Conservation (phyloP, 331 rosid species). For the Spiraea crenata region DNA sequence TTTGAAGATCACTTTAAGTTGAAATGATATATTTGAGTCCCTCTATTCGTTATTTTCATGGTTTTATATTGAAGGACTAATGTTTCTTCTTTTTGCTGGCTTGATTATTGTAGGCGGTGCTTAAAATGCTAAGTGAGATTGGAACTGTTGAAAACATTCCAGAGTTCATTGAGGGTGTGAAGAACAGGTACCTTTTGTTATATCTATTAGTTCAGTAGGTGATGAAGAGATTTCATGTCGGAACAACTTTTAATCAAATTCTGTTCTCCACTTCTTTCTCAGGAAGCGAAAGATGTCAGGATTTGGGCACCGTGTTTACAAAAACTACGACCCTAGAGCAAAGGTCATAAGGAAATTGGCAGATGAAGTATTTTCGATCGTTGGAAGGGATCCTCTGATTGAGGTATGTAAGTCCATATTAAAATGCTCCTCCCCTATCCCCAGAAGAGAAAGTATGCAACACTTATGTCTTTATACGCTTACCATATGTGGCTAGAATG, state of each 20-base stretch:
- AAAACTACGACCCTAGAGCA: conserved; percentile 95
- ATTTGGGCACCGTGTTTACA: conserved; percentile 95
- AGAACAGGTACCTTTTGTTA: conserved; percentile 60
- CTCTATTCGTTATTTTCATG: neutral
- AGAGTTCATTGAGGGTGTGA: conserved; percentile 91
- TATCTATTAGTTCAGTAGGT: neutral
- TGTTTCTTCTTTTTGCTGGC: conserved; percentile 13
- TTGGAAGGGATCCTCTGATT: conserved; percentile 91
- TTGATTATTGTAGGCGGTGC: conserved; percentile 74
- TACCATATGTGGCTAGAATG: neutral
- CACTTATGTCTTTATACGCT: too few relatives aligned
- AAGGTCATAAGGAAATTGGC: conserved; percentile 71
- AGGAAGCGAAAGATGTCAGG: conserved; percentile 95
- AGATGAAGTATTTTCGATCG: conserved; percentile 90
- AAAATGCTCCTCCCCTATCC: neutral
- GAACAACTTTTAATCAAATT: neutral
- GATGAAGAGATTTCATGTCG: neutral
- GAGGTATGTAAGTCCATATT: conserved; percentile 50
- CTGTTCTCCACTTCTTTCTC: conserved; percentile 18
- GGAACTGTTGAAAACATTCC: conserved; percentile 81
- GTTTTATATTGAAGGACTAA: neutral
- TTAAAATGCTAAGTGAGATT: conserved; percentile 87
- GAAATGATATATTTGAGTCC: neutral
- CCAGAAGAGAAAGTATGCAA: neutral
- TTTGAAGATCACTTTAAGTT: neutral